Evolutionary conservation across 2,329 filamentous ascomycete genomes (phyloP), one percentile per base, ranked within the genome.

Genomic region (Penicillium nordicum): DNA sequence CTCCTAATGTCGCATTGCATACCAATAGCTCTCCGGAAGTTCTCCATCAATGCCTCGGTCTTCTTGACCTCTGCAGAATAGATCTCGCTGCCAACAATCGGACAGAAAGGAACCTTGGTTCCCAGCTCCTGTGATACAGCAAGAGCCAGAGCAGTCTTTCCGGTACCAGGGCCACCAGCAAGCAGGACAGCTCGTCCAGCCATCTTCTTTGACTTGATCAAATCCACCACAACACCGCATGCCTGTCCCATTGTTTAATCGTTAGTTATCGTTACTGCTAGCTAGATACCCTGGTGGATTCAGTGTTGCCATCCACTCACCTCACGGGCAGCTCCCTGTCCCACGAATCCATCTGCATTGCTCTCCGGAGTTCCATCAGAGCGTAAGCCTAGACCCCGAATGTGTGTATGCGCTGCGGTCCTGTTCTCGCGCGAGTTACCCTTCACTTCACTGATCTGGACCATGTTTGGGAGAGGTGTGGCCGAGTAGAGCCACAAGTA

Each of bases 11-110:
- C n/a, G 34, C 11, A 50, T 54, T 43, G 40, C 71, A 47, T 78
- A 84, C 93, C 94, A 74, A 99, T 99, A 57, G 94, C 94, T 72
- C 94, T 84, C 73, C 94, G 85, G 76, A 99, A 99, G 80, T 97
- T 97, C 82, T 99, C 94, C 94, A 97, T 97, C 72, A 99, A 80
- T 64, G 96, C 89, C 77, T 99, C 94, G 48, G 94, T 99, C 85
- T 99, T 99, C 85, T 99, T 99, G 62, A 99, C 92, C 77, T 99
- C 94, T 44, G 93, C 88, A 66, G 91, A 96, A 79, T 97, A 99
- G 69, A 99, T 89, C 77, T 99, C 94, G 80, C 92, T 97, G 67
- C 92, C 94, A 51, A 97, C 94, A 72, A 99, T 97, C 38, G 93
- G 92, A 76, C 94, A 97, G 74, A 99, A 99, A 7, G 94, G 94